phyloP scores from a whole-genome alignment of 371 early-diverging fungal genomes.

The Saksenaea vasiformis region DNA sequence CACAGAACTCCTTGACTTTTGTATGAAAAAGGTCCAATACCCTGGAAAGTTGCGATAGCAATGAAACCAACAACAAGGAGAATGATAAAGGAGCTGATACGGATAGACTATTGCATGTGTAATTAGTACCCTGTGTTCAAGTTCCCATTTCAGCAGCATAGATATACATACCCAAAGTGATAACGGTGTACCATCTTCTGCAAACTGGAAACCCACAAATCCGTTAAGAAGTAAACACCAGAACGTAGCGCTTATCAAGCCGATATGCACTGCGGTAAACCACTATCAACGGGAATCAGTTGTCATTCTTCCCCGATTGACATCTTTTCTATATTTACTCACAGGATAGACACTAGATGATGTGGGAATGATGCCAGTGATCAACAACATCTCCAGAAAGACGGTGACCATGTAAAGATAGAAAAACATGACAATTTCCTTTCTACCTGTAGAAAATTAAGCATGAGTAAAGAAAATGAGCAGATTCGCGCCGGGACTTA shows the following conservation, averaged over 20 bases:
- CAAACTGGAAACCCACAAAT: conserved; percentile 91
- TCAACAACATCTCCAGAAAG: conserved; percentile 84
- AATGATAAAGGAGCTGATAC: conserved; percentile 73
- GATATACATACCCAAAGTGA: conserved; percentile 75
- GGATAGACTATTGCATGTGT: conserved; percentile 60
- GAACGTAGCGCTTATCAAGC: conserved; percentile 75
- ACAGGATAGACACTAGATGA: conserved; percentile 71
- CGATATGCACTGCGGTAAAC: conserved; percentile 78
- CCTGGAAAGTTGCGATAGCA: conserved; percentile 76
- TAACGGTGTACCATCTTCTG: conserved; percentile 87
- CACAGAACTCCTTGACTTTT: conserved; percentile 72
- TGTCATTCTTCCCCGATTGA: not conserved
- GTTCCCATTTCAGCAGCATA: not conserved
- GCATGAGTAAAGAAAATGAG: not conserved
- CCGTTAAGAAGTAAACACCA: conserved; percentile 91
- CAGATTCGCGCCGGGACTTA: conserved; percentile 33
- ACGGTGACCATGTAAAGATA: conserved; percentile 88
- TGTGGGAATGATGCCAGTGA: conserved; percentile 90
- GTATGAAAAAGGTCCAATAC: conserved; percentile 60
- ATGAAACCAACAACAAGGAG: conserved; percentile 75
- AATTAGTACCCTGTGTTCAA: not conserved
- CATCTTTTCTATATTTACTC: conserved; percentile 53
- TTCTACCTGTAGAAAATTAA: conserved; percentile 66
- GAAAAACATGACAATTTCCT: conserved; percentile 97
- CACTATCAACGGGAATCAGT: conserved; percentile 51